These are phyloP conservation scores for Schrenkiella parvula DNA, from an alignment of 345 rosid genomes.

Conservation along the genomic window DNA sequence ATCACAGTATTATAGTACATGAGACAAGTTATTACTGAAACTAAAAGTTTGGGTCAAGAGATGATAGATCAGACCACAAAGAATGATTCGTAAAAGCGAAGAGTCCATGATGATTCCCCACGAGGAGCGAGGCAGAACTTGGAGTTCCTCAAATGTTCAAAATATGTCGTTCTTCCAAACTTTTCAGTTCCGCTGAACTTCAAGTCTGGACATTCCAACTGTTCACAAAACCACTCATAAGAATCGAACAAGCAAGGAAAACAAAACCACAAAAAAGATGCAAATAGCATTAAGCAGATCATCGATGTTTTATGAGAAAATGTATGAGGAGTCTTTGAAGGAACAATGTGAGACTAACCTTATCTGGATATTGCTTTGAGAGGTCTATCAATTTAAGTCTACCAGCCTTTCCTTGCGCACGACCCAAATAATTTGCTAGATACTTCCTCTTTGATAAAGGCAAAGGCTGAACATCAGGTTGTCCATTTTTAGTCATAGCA, in stretches of 20 bases:
- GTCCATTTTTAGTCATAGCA: constrained; percentile 63
- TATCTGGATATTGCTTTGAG: constrained; percentile 73
- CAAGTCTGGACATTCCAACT: constrained; percentile 96
- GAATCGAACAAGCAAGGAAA: background rate
- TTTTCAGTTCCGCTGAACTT: constrained; percentile 86
- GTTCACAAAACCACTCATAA: constrained; percentile 29
- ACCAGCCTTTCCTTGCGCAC: constrained; percentile 88
- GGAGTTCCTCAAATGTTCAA: constrained; percentile 83
- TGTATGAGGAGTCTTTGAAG: background rate
- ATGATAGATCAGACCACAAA: constrained; percentile 65
- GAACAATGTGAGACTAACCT: constrained; percentile 42
- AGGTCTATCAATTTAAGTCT: constrained; percentile 81
- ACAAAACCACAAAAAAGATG: background rate
- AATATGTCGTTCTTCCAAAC: constrained; percentile 74
- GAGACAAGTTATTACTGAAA: background rate
- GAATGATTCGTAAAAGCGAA: constrained; percentile 88
- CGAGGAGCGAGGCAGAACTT: constrained; percentile 98
- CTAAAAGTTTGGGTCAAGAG: background rate
- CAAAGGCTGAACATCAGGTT: constrained; percentile 60
- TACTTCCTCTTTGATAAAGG: constrained; percentile 72
- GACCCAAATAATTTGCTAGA: constrained; percentile 86
- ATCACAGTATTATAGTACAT: background rate
- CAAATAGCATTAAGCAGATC: background rate
- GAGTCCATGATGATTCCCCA: constrained; percentile 99
- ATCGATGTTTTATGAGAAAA: background rate